A percentile compares a stretch with the other conserved stretches of the same genome.
These are phyloP conservation scores for Kuraishia piskuri DNA, from an alignment of 805 yeast species.

Conservation along the genomic window DNA sequence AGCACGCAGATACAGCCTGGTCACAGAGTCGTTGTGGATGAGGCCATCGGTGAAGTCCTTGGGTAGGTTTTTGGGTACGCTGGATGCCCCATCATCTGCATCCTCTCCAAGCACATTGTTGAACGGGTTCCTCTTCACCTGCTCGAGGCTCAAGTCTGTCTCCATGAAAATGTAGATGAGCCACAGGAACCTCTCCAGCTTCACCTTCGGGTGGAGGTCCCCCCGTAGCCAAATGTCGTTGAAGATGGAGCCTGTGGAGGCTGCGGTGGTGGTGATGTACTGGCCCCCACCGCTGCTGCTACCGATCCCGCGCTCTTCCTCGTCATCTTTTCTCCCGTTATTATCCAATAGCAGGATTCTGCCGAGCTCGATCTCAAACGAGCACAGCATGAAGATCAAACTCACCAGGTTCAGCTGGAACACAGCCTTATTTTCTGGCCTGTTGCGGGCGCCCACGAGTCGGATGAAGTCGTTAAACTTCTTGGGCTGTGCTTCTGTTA, in stretches of 20 bases:
- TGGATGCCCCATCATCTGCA: background rate
- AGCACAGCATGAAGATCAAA: slow-evolving; percentile 64
- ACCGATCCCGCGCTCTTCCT: slow-evolving; percentile 1
- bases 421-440: slow-evolving; percentile 16
- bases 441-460: slow-evolving; percentile 4
- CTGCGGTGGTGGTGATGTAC: slow-evolving; percentile 6
- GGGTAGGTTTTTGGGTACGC: slow-evolving; percentile 7
- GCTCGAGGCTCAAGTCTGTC: slow-evolving; percentile 49
- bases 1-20: background rate
- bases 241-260: slow-evolving; percentile 36
- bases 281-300: background rate
- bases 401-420: slow-evolving; percentile 54
- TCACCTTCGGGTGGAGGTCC: slow-evolving; percentile 48
- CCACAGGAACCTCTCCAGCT: slow-evolving; percentile 79
- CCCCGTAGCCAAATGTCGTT: slow-evolving; percentile 68
- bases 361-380: slow-evolving; percentile 34
- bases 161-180: slow-evolving; percentile 72
- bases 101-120: slow-evolving; percentile 7
- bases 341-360: slow-evolving; percentile 6
- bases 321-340: slow-evolving; percentile 14
- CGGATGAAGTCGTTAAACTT: slow-evolving; percentile 35
- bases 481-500: slow-evolving; percentile 39
- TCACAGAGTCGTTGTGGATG: background rate
- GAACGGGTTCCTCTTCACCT: slow-evolving; percentile 24
- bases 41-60: slow-evolving; percentile 19